Conservation (phyloP, 2,329 filamentous ascomycete species). For the Fusarium algeriense region DNA sequence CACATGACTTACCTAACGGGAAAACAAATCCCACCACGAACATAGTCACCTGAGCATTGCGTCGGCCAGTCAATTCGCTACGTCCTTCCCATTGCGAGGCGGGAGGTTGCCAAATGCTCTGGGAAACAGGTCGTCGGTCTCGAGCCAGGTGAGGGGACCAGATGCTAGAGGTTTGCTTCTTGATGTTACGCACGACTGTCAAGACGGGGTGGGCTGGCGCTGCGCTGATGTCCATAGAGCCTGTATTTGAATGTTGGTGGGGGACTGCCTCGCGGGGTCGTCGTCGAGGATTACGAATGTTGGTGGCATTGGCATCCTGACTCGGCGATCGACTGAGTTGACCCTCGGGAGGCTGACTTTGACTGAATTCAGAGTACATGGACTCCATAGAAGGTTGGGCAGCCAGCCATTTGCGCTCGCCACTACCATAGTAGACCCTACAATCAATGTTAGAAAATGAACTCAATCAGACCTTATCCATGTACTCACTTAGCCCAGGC, state of each 20-base stretch:
- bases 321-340: conserved; percentile 63
- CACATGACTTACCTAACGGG: conserved; percentile 70
- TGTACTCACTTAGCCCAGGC: conserved; percentile 64
- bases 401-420: conserved; percentile 67
- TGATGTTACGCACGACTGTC: conserved; percentile 48
- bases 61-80: conserved; percentile 70
- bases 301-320: conserved; percentile 60
- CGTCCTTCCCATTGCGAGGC: conserved; percentile 74
- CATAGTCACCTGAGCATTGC: conserved; percentile 79
- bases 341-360: conserved; percentile 62
- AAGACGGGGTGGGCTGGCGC: conserved; percentile 48
- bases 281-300: conserved; percentile 60
- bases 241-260: conserved; percentile 33
- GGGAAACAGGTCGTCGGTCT: conserved; percentile 70
- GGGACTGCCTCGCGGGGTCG: conserved; percentile 55
- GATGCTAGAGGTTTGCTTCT: conserved; percentile 69
- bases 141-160: conserved; percentile 80
- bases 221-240: conserved; percentile 61
- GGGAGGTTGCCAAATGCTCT: conserved; percentile 80
- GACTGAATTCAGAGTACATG: conserved; percentile 60
- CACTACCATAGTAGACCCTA: conserved; percentile 78
- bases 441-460: conserved; percentile 21
- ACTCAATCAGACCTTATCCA: background rate
- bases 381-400: conserved; percentile 59
- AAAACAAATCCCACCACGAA: conserved; percentile 84